Evolutionary conservation across 768 basidiomycete species (phyloP).

Genomic region (Termitomyces sp.): DNA sequence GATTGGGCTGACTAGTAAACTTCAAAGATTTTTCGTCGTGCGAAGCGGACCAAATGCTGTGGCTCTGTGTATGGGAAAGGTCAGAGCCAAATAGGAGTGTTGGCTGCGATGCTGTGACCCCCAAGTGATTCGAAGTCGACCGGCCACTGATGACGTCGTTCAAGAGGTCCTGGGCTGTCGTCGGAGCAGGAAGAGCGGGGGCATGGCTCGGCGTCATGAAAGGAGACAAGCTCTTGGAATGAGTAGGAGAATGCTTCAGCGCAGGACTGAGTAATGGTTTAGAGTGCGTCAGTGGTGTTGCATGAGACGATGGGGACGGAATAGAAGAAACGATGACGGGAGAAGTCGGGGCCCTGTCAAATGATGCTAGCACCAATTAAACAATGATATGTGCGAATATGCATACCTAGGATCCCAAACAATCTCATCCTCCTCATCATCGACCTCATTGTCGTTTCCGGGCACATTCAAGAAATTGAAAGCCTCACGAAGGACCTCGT

Average conservation of each 20-base stretch:
- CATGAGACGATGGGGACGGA: slow-evolving; percentile 26
- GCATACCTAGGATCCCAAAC: slow-evolving; percentile 67
- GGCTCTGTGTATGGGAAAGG: slow-evolving; percentile 32
- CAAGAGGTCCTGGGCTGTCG: slow-evolving; percentile 65
- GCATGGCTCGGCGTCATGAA: slow-evolving; percentile 8
- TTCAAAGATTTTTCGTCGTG: slow-evolving; percentile 41
- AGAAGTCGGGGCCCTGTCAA: slow-evolving; percentile 22
- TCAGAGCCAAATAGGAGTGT: slow-evolving; percentile 51
- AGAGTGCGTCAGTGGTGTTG: slow-evolving; percentile 29
- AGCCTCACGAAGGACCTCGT: slow-evolving; percentile 73
- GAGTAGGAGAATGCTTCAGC: slow-evolving; percentile 24
- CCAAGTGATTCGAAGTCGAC: slow-evolving; percentile 12
- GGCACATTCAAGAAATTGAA: slow-evolving; percentile 44
- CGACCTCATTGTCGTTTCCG: slow-evolving; percentile 57
- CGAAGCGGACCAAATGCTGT: slow-evolving; percentile 67
- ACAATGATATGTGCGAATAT: not conserved
- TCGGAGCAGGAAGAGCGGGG: slow-evolving; percentile 27
- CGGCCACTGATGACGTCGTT: slow-evolving; percentile 45
- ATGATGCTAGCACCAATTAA: not conserved
- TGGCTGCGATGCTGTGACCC: slow-evolving; percentile 32
- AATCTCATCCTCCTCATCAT: slow-evolving; percentile 67
- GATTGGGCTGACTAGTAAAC: slow-evolving; percentile 27
- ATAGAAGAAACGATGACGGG: slow-evolving; percentile 19
- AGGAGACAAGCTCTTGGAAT: slow-evolving; percentile 17
- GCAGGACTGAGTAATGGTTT: slow-evolving; percentile 27